Evolutionary conservation across 2,329 filamentous ascomycete species (phyloP), one percentile per base, ranked within the genome.

Genomic region (Ophiobolus disseminans): DNA sequence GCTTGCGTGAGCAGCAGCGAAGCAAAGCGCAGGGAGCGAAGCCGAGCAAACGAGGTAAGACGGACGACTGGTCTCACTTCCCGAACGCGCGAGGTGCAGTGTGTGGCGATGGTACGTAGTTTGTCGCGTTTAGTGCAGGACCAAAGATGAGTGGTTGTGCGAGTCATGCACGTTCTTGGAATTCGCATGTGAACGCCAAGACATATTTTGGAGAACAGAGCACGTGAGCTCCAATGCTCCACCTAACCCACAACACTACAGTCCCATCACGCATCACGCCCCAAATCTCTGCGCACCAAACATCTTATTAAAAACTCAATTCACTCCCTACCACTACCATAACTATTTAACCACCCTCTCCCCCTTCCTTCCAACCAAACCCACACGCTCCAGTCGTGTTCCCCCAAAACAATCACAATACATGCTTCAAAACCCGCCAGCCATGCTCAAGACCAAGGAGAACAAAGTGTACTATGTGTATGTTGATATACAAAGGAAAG

Each of bases 401-500:
- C 16, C 17, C 17, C 35, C 31, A 50, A 57, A 14, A 47, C 14
- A n/a, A n/a, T n/a, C n/a, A 50, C 37, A 31, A 53, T 57, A 48
- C 50, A 34, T 50, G 54, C 44, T n/a, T n/a, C n/a, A n/a, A n/a
- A n/a, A 36, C 58, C 55, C 60, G 61, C 65, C 65, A 56, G 65
- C 65, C 61, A 70, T 68, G 66, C 64, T 63, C 56, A 45, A 55
- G 22, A 34, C 45, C 30, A 32, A 31, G 16, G 7, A 11, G 30
- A 32, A 32, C n/a, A 60, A 60, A 37, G 45, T 58, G 45, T 60
- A 49, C 48, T 37, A 45, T n/a, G n/a, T n/a, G n/a, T n/a, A 46
- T 28, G 23, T 40, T 21, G 58, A 53, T 55, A 40, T 65, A 70
- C 64, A 70, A 61, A 69, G 56, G 66, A 68, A 60, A 70, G 56